Evolutionary conservation across 768 basidiomycete species (phyloP), one percentile per base, ranked within the genome.

Genomic region (Mycena pura): DNA sequence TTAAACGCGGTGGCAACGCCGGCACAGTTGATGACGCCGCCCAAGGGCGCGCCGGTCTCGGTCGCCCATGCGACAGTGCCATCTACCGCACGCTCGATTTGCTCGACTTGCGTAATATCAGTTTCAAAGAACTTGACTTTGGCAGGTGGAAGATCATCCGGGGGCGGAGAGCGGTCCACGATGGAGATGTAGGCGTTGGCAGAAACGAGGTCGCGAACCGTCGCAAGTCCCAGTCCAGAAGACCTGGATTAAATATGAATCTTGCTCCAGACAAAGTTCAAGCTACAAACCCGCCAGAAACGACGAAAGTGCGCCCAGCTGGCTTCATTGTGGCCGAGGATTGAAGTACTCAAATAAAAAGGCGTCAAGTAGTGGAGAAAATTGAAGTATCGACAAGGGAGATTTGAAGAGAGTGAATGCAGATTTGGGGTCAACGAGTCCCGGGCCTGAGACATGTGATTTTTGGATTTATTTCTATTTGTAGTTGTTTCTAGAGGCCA

Each of bases 11-110:
- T 71, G 17, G 79, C 86, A 0, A 86, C 78, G 4, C 86, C 87
- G 4, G 85, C 86, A 61, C 82, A 82, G 66, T 86, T 85, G 9
- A 88, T 78, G 5, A 87, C 82, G 9, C 87, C 86, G 6, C 86
- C 86, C n/a, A 87, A 72, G 25, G 73, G 69, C 7, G 81, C 79
- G 6, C 74, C 74, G 0, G 81, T 82, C 43, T 73, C 72, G 24
- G 72, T 63, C 2, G 77, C 69, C 83, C 82, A 84, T 41, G 70
- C 70, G 0, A 80, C 73, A 2, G 74, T 77, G 27, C 65, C 61
- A 14, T 76, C 70, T 17, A 84, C 78, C 5, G 80, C 80, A 6
- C 65, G 62, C 46, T 77, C 67, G 38, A 83, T 73, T 62, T 81
- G 72, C 5, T 60, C 52, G 25, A 78, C 60, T 15, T 75, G 57